Conservation (phyloP, 2,329 filamentous ascomycete genomes). For the Cephalotrichum gorgonifer region DNA sequence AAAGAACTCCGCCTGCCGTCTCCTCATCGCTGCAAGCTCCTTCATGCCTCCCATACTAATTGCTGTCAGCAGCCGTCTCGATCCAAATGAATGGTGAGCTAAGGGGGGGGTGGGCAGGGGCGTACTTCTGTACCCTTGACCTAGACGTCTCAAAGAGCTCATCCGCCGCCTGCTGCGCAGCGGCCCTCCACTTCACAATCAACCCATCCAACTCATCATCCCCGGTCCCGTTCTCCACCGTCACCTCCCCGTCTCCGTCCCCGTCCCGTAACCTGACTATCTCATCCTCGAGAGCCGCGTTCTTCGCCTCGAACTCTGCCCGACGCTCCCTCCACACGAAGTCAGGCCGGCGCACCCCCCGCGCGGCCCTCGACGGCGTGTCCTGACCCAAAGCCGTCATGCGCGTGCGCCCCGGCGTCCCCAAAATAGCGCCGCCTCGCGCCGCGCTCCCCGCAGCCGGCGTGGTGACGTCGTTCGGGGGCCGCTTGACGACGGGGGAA, state of each 20-base stretch:
- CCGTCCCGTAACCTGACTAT: constrained; percentile 7
- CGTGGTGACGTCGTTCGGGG: not conserved
- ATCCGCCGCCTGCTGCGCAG: constrained; percentile 9
- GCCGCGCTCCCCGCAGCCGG: not conserved
- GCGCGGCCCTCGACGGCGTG: not conserved
- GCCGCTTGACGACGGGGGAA: constrained; percentile 7
- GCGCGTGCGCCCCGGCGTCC: no score
- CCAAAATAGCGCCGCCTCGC: no score
- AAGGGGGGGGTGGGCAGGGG: no score
- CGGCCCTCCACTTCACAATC: constrained; percentile 9
- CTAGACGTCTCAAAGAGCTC: constrained; percentile 8
- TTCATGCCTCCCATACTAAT: not conserved
- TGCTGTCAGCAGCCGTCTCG: not conserved
- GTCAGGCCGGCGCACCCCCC: not conserved
- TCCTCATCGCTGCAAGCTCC: not conserved
- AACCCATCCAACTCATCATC: constrained; percentile 7
- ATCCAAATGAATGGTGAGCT: not conserved
- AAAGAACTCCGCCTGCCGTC: not conserved
- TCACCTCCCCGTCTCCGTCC: not conserved
- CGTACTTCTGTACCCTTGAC: constrained; percentile 2
- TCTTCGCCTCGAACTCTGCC: not conserved
- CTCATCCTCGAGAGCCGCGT: constrained; percentile 7
- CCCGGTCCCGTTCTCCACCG: not conserved
- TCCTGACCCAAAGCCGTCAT: not conserved
- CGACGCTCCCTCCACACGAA: not conserved